Evolutionary conservation across 2,329 filamentous ascomycete species (phyloP).

Genomic region (Fusarium scirpi): DNA sequence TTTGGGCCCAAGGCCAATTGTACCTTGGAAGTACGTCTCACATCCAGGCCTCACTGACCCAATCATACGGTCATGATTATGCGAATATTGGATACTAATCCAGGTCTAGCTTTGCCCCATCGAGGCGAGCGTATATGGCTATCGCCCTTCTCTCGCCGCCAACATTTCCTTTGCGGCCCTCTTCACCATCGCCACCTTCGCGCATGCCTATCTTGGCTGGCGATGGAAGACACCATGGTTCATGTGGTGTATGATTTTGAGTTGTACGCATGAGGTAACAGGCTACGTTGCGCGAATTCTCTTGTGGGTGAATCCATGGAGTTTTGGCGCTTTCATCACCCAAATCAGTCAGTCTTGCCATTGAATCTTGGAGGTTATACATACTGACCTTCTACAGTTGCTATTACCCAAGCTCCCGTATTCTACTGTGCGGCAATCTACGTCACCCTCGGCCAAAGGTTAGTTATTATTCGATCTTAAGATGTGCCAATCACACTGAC

Average conservation of each 20-base stretch:
- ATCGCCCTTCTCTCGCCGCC: conserved; percentile 56
- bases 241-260: conserved; percentile 60
- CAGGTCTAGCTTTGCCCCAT: conserved; percentile 40
- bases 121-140: conserved; percentile 56
- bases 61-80: background rate
- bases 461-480: fast-evolving
- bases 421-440: conserved; percentile 55
- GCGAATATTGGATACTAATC: background rate
- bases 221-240: conserved; percentile 56
- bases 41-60: background rate
- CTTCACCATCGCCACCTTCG: conserved; percentile 57
- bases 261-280: conserved; percentile 65
- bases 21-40: conserved; percentile 25
- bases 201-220: conserved; percentile 55
- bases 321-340: conserved; percentile 67
- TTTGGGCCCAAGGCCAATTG: conserved; percentile 37
- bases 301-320: conserved; percentile 66
- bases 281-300: conserved; percentile 70
- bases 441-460: conserved; percentile 38
- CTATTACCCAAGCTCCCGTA: conserved; percentile 59
- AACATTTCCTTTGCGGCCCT: conserved; percentile 56
- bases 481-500: background rate
- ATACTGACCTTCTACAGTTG: background rate
- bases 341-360: conserved; percentile 58
- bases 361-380: fast-evolving